A percentile compares a stretch with the other conserved stretches of the same genome.
Evolutionary conservation across 2,329 filamentous ascomycete species (phyloP).

Genomic region (Aschersonia sp.): DNA sequence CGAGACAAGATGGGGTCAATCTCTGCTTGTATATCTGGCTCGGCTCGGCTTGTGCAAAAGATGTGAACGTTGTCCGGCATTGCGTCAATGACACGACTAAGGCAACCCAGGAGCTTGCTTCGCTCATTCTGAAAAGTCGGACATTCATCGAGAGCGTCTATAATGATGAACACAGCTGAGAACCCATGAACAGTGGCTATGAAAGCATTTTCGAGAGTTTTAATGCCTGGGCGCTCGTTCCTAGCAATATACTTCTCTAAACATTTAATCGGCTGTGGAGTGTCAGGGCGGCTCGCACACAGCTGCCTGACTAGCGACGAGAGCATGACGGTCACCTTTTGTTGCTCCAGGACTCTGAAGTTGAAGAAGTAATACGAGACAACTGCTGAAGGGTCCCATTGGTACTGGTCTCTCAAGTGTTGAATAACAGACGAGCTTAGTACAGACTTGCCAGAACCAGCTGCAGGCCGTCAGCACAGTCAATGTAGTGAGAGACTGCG

Average conservation of each 20-base stretch:
- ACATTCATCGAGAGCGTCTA: slow-evolving; percentile 4
- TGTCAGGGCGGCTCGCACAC: neutral
- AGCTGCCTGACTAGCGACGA: slow-evolving; percentile 4
- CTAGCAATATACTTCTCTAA: neutral
- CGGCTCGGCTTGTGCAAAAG: neutral
- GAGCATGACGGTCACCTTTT: slow-evolving; percentile 2
- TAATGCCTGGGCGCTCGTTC: neutral
- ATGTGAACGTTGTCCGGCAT: neutral
- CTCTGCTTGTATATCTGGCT: neutral
- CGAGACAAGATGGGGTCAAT: neutral
- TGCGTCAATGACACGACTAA: neutral
- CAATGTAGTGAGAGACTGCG: neutral
- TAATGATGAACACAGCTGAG: slow-evolving; percentile 1
- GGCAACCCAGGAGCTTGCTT: neutral
- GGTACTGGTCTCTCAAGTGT: neutral
- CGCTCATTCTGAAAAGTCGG: neutral
- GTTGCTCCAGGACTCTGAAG: slow-evolving; percentile 2
- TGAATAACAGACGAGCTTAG: neutral
- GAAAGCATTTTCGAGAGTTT: neutral
- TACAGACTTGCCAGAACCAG: neutral
- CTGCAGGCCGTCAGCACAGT: neutral
- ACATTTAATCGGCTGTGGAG: neutral
- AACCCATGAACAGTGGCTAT: neutral
- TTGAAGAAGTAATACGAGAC: neutral
- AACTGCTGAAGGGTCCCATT: neutral